Base-by-base conservation (phyloP, 768 basidiomycete genomes). In the Phylloporus sp. region DNA sequence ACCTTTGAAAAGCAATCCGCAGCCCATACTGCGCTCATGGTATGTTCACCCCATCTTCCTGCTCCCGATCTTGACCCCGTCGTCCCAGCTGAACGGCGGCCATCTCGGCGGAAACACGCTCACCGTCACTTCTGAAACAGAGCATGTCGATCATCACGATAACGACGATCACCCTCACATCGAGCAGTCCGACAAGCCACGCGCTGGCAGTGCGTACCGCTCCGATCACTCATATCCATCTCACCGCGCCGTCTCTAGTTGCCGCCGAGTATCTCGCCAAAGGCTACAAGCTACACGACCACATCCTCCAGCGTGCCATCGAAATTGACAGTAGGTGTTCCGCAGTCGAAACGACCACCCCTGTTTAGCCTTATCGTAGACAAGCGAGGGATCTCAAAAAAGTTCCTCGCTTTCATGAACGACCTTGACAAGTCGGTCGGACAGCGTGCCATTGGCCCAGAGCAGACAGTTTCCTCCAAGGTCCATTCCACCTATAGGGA, bases 261-360 rank as follows among this genome's bases (percentile, higher is more conserved):
- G 86, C 88, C 22, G 94, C 95, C 23, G 95, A 97, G 65, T 91
- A 94, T 66, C 79, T 99, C 36, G 91, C 95, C 2, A 82, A 80
- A 60, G 96, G 95, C 2, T 97, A 98, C 69, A 59, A 60, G 41
- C 76, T 98, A 22, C 81, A 82, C 15, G 94, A 98, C 61, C 61
- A 73, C 38, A 77, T 93, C 55, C 73, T 98, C 37, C 74, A 86
- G 55, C 78, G 78, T 39, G 86, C 90, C 38, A 90, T 91, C 55
- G 86, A 90, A 28, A 70, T 88, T n/a, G 87, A 90, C 61, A 69
- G 82, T 85, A 52, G 49, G 71, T 52, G 9, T 31, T 9, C 5
- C 34, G 5, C 22, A 22, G 9, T 1, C 34, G 34, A n/a, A n/a
- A n/a, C n/a, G n/a, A n/a, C n/a, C n/a, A n/a, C n/a, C n/a, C n/a